Evolutionary conservation across 495 filamentous ascomycete genomes (phyloP), one percentile per base, ranked within the genome.

Genomic region (Chaetomium cochliodes): DNA sequence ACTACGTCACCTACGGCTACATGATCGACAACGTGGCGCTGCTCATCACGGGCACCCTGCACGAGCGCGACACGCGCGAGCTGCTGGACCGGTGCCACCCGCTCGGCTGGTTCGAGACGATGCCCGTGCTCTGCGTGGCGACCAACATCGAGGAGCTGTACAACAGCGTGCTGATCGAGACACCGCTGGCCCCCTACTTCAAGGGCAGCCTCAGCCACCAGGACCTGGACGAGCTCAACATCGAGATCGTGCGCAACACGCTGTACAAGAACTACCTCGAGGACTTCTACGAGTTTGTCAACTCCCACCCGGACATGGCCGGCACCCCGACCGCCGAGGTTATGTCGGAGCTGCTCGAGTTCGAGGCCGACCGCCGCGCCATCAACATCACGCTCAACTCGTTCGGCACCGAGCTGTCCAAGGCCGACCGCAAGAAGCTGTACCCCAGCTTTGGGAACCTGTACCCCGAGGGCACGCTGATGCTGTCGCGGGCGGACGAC

Each of bases 1-100:
- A 97, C 72, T 99, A 96, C 76, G 80, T 99, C 61, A 98, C 93
- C 13, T 98, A 99, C 72, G 92, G 92, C 53, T 99, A 99, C 82
- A 99, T 99, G 94, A 99, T 99, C 77, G 94, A 99, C 78, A 99
- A 99, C 75, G 92, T 99, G 47, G 96, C 94, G 28, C 87, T 99
- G 25, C 87, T 99, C 70, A 99, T 99, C 77, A 99, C 94, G 44
- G 94, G 96, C 66, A 99, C 96, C 22, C 85, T 99, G 22, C 94
- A 98, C 77, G 96, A 98, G 79, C 87, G 94, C 72, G 96, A 99
- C 79, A 98, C 96, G 16, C 86, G 93, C 49, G 96, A 98, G 78
- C 85, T 99, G 67, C 79, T 99, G 58, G 94, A 97, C 69, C 85
- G 94, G 71, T 98, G 96, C 77, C 96, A 99, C 72, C 96, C 94